These are phyloP conservation scores for Boletus edulis DNA, from an alignment of 768 basidiomycete species.

Conservation along the genomic window DNA sequence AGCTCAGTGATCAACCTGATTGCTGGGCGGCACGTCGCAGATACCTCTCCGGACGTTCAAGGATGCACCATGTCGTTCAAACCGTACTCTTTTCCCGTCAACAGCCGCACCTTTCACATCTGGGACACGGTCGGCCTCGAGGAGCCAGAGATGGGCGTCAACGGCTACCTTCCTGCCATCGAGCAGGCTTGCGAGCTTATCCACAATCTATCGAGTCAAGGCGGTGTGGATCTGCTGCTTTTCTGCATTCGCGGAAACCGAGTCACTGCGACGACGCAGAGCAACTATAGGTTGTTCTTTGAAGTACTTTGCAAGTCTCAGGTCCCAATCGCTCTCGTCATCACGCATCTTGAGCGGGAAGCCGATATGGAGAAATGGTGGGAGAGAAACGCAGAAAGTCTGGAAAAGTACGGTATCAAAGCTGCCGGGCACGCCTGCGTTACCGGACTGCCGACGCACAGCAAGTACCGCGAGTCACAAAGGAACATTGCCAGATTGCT, in stretches of 20 bases:
- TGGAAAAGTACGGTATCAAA: conserved; percentile 26
- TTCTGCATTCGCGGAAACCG: conserved; percentile 43
- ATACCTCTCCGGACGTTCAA: conserved; percentile 25
- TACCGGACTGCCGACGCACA: conserved; percentile 29
- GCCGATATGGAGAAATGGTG: conserved; percentile 35
- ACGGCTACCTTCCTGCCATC: conserved; percentile 29
- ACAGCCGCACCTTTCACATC: conserved; percentile 16
- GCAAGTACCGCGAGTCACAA: conserved; percentile 27
- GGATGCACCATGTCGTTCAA: conserved; percentile 39
- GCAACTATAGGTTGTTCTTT: conserved; percentile 42
- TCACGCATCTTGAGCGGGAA: conserved; percentile 43
- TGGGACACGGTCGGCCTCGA: conserved; percentile 39
- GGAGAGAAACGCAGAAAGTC: conserved; percentile 23
- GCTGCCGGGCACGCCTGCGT: conserved; percentile 35
- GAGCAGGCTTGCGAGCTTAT: conserved; percentile 34
- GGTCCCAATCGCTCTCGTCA: conserved; percentile 31
- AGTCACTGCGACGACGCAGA: conserved; percentile 34
- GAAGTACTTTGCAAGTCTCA: conserved; percentile 38
- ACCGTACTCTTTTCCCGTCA: conserved; percentile 25
- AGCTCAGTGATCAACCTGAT: conserved; percentile 35
- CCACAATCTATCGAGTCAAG: conserved; percentile 22
- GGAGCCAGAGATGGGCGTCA: conserved; percentile 26
- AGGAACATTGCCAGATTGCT: conserved; percentile 17
- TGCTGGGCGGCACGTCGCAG: conserved; percentile 23
- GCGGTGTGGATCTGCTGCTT: conserved; percentile 41